Percentiles rank a stretch among this genome's conserved stretches.
Conservation (phyloP, 495 filamentous ascomycete species). For the Lasiosphaeris hirsuta region DNA sequence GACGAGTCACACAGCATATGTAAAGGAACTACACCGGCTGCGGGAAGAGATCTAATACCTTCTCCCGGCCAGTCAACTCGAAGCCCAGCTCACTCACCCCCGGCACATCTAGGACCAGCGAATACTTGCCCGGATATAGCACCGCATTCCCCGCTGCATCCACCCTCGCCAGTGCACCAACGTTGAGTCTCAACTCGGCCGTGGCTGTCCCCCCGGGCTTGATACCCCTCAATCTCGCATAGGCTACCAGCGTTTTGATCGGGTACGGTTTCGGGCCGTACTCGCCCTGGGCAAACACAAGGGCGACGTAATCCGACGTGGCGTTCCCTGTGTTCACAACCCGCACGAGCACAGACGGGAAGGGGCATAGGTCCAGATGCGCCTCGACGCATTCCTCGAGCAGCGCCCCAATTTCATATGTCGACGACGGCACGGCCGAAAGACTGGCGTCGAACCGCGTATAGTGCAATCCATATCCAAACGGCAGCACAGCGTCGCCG, state of each 20-base stretch:
- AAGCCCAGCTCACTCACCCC: not conserved
- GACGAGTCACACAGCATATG: no score
- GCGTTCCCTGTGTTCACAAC: slow-evolving; percentile 48
- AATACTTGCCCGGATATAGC: slow-evolving; percentile 62
- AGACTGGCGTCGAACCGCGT: slow-evolving; percentile 44
- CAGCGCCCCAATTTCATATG: slow-evolving; percentile 24
- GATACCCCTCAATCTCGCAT: slow-evolving; percentile 49
- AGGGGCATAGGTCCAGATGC: slow-evolving; percentile 43
- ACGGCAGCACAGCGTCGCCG: slow-evolving; percentile 31
- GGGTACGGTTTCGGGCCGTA: slow-evolving; percentile 56
- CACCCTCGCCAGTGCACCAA: slow-evolving; percentile 54
- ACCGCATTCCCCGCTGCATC: slow-evolving; percentile 55
- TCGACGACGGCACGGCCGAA: slow-evolving; percentile 8
- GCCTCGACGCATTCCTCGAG: slow-evolving; percentile 27
- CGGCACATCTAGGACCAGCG: slow-evolving; percentile 13
- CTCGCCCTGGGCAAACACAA: slow-evolving; percentile 50
- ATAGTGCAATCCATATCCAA: slow-evolving; percentile 48
- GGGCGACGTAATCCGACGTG: slow-evolving; percentile 53
- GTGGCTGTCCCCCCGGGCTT: slow-evolving; percentile 33
- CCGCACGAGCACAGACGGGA: slow-evolving; percentile 33
- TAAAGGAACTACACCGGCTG: not conserved
- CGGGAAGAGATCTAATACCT: slow-evolving; percentile 8
- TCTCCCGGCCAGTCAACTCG: not conserved
- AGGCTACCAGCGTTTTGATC: slow-evolving; percentile 57
- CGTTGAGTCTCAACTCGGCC: slow-evolving; percentile 47